Base-by-base conservation (phyloP, 1,284 basidiomycete species). In the Veloporphyrellus conicus region DNA sequence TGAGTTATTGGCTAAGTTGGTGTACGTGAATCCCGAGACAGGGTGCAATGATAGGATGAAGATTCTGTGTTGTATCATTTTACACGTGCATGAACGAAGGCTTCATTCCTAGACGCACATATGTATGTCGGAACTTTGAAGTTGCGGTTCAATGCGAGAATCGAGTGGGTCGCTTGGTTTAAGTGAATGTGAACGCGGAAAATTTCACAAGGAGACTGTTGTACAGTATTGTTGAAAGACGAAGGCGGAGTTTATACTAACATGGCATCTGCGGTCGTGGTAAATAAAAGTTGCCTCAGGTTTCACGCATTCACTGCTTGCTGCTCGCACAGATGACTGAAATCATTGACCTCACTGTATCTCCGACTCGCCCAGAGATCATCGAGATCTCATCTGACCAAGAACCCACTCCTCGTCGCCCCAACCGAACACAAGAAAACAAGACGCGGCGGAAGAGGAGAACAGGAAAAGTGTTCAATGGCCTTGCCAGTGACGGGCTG, bases 361-460 rank as follows among this genome's bases (percentile, higher is more conserved):
- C 67, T 42, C 52, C 67, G 19, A 28, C 7, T 18, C 54, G 6
- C 36, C 53, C 37, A 10, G 64, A 64, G 29, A 25, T 64, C 29
- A 61, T 69, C 8, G 64, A 68, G n/a, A 55, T 65, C 22, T 55
- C 47, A 3, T 68, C 62, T 25, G 66, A 57, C 14, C 48, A 35
- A n/a, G 63, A 41, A 3, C 11, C 49, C 6, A 34, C 46, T 6
- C 10, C 47, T 29, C 37, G 41, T 32, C 16, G 20, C 20, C 28
- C 32, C 22, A 41, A 22, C 7, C 48, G 39, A 33, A 20, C 45
- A 31, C 52, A 42, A 41, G 50, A 47, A 47, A 52, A 45, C 45
- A 61, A 54, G 43, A 59, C 46, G 34, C 45, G 45, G 28, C 46
- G 46, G 32, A 62, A 49, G 41, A 50, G 14, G 36, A 62, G 40